Evolutionary conservation across 2,329 filamentous ascomycete genomes (phyloP).

Genomic region (Cladophialophora bantiana): DNA sequence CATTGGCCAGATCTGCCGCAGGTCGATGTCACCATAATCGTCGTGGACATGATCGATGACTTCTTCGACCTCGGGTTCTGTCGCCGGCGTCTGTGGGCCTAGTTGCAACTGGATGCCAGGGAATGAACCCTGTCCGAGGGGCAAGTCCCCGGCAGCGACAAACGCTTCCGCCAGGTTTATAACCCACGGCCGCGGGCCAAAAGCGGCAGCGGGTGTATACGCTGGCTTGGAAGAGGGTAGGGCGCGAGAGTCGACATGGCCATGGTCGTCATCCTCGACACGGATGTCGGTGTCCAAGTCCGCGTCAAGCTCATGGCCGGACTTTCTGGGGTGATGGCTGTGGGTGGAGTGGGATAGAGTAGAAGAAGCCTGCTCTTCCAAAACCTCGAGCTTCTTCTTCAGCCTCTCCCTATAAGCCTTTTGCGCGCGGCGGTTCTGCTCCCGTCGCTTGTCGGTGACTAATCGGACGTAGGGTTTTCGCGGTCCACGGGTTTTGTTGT

Average conservation of each 20-base stretch:
- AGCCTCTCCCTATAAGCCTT: slow-evolving; percentile 35
- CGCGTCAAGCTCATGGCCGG: not conserved
- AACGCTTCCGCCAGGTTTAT: slow-evolving; percentile 34
- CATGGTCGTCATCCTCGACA: not conserved
- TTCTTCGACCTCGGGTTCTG: not conserved
- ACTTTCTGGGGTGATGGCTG: not conserved
- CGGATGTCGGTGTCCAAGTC: not conserved
- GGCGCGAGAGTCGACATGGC: not conserved
- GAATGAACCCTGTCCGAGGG: slow-evolving; percentile 15
- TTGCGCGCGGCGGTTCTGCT: slow-evolving; percentile 39
- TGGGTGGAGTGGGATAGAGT: not conserved
- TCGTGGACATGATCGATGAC: slow-evolving; percentile 20
- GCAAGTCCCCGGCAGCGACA: slow-evolving; percentile 33
- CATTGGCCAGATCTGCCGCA: slow-evolving; percentile 28
- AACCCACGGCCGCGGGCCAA: slow-evolving; percentile 4
- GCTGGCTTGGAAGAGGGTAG: not conserved
- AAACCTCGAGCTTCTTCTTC: slow-evolving; percentile 33
- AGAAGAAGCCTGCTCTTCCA: slow-evolving; percentile 27
- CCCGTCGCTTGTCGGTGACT: slow-evolving; percentile 38
- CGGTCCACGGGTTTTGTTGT: not conserved
- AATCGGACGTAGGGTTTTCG: slow-evolving; percentile 43
- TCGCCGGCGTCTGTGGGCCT: slow-evolving; percentile 9
- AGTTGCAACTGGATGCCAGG: slow-evolving; percentile 18
- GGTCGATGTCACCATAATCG: slow-evolving; percentile 30
- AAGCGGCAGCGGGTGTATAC: not conserved